phyloP scores from a whole-genome alignment of 106 monocot genomes.

The Vanilla planifolia region DNA sequence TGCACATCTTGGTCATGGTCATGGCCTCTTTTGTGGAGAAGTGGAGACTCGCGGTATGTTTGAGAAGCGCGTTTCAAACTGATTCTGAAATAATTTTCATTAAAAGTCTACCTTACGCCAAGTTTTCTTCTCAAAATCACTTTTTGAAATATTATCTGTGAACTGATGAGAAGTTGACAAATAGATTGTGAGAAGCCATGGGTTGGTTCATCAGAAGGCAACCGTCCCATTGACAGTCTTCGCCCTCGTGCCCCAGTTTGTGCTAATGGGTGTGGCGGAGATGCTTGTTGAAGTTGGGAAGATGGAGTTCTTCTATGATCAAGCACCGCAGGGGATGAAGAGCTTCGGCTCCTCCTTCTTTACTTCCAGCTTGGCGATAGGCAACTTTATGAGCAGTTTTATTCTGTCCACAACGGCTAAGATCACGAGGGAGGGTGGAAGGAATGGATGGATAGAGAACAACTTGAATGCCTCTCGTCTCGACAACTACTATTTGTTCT shows the following conservation, averaged over 20 bases:
- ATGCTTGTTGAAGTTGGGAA: slow-evolving; percentile 12
- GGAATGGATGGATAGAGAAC: slow-evolving; percentile 50
- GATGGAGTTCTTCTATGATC: slow-evolving; percentile 52
- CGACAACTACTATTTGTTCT: slow-evolving; percentile 35
- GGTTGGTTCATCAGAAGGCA: too few relatives aligned
- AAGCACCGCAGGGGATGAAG: slow-evolving; percentile 51
- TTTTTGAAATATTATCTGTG: too few relatives aligned
- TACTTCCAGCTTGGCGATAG: slow-evolving; percentile 47
- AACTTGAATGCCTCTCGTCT: slow-evolving; percentile 40
- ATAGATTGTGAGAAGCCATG: too few relatives aligned
- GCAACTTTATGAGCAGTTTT: slow-evolving; percentile 66
- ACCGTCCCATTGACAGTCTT: too few relatives aligned
- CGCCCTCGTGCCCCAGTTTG: too few relatives aligned
- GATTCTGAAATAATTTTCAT: too few relatives aligned
- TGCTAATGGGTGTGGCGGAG: too few relatives aligned
- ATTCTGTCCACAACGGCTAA: slow-evolving; percentile 37
- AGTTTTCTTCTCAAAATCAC: too few relatives aligned
- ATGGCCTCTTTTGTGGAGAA: slow-evolving; percentile 25
- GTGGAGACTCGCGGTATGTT: too few relatives aligned
- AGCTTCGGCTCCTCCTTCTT: slow-evolving; percentile 46
- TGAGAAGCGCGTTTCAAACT: too few relatives aligned
- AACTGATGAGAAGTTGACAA: too few relatives aligned
- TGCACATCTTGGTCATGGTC: slow-evolving; percentile 30
- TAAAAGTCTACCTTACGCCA: too few relatives aligned
- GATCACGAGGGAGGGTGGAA: slow-evolving; percentile 26